Evolutionary conservation across 2,329 filamentous ascomycete species (phyloP).

Genomic region (Polytolypa hystricis): DNA sequence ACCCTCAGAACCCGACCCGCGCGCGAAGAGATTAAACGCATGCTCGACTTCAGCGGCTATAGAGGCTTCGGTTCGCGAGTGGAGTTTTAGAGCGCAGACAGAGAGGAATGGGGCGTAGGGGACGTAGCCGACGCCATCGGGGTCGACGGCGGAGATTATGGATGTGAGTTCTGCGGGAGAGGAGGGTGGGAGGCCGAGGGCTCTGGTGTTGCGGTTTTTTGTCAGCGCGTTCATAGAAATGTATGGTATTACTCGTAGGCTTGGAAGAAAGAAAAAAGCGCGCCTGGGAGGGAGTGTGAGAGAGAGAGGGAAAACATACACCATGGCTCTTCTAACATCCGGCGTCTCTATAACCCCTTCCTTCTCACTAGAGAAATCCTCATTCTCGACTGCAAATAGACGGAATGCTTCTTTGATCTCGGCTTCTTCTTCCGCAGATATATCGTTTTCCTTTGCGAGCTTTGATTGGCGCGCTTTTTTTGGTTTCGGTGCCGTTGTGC

Average conservation of each 20-base stretch:
- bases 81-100: conserved; percentile 77
- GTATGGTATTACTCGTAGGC: neutral
- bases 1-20: conserved; percentile 34
- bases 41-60: conserved; percentile 62
- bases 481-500: conserved; percentile 21
- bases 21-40: conserved; percentile 72
- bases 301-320: conserved; percentile 38
- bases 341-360: conserved; percentile 55
- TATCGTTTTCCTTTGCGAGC: conserved; percentile 83
- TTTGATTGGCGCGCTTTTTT: conserved; percentile 57
- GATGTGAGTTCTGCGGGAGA: conserved; percentile 57
- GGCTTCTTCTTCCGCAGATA: conserved; percentile 70
- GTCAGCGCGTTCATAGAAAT: conserved; percentile 1
- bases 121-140: conserved; percentile 65
- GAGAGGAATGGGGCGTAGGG: conserved; percentile 73
- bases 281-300: conserved; percentile 1
- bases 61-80: conserved; percentile 43
- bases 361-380: conserved; percentile 60
- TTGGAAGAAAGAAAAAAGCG: neutral
- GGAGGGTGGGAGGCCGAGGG: conserved; percentile 63
- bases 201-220: conserved; percentile 39
- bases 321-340: conserved; percentile 60
- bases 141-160: conserved; percentile 73
- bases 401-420: conserved; percentile 87
- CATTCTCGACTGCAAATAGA: conserved; percentile 52